Base-by-base conservation (phyloP, 805 yeast genomes). In the Candida nitratophila region DNA sequence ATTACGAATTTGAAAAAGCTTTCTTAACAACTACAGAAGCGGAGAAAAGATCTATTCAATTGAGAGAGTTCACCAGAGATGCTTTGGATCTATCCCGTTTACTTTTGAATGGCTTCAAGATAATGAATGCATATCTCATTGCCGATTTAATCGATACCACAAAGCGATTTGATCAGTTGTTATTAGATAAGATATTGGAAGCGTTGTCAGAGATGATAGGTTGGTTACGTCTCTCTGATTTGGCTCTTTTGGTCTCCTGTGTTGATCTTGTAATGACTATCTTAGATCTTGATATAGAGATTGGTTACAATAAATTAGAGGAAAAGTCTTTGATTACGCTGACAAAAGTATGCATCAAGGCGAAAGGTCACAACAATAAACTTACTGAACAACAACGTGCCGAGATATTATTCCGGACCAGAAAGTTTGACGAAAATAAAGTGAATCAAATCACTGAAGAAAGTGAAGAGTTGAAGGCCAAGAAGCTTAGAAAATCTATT, bases 221-320 rank as follows among this genome's bases (percentile, higher is more conserved):
- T 34, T 86, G 97, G 95, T 69, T 91, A 26, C 72, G 93, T 47
- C 68, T 91, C 39, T 87, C 91, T 47, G 97, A 90, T 61, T 69
- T 76, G 7, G 84, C 88, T 2, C 67, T 91, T 39, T 65, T 86
- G 38, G 73, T 73, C 22, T 75, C 87, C 1, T 87, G 96, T 68
- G 90, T 86, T 6, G 71, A 73, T 21, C 66, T 88, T 39, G 83
- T 86, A 4, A 73, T 80, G 41, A 73, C 75, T 37, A 79, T 87
- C 0, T 69, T 88, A 39, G 85, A 81, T 50, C 61, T 85, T 37
- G 86, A 89, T 0, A 61, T 65, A 27, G 81, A 77, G 35, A 57
- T 68, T 36, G 76, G 73, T 21, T 65, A 80, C 34, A 56, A 72
- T 12, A 69, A 83, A 26, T 55, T 58, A 2, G 69, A 83, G 19